A percentile compares a stretch with the other conserved stretches of the same genome.
These are phyloP conservation scores for Aspergillus bertholletiae DNA, from an alignment of 495 filamentous ascomycete species.

Conservation along the genomic window DNA sequence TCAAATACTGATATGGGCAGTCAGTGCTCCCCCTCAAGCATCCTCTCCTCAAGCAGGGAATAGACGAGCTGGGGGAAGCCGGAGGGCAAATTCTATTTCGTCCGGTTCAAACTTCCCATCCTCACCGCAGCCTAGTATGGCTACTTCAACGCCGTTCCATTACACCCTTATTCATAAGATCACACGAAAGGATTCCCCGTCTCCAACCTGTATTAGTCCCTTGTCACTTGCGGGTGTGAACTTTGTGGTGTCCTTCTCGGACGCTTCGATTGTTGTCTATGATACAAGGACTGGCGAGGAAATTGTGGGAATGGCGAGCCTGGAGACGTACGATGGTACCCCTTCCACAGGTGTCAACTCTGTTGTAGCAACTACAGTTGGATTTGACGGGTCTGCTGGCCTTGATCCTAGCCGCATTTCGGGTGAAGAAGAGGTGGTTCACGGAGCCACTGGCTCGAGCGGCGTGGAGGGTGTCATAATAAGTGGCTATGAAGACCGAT, in stretches of 20 bases:
- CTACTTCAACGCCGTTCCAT: conserved; percentile 62
- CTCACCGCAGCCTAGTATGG: conserved; percentile 83
- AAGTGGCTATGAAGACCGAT: conserved; percentile 91
- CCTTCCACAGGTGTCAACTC: conserved; percentile 80
- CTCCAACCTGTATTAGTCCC: conserved; percentile 88
- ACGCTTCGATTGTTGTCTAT: conserved; percentile 86
- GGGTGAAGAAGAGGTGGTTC: conserved; percentile 64
- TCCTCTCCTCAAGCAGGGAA: conserved; percentile 74
- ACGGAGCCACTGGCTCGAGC: conserved; percentile 80
- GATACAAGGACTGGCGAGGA: conserved; percentile 91
- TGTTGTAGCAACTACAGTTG: conserved; percentile 82
- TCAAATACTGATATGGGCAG: conserved; percentile 87
- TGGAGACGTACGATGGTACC: conserved; percentile 89
- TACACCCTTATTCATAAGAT: conserved; percentile 81
- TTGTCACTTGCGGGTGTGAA: conserved; percentile 81
- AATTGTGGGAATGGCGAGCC: conserved; percentile 83
- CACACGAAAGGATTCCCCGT: conserved; percentile 63
- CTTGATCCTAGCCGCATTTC: conserved; percentile 61
- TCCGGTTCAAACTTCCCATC: conserved; percentile 86
- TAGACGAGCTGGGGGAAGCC: conserved; percentile 65
- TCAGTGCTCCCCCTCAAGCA: conserved; percentile 84
- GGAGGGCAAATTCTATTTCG: conserved; percentile 85
- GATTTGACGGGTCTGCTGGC: conserved; percentile 65
- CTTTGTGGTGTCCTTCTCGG: conserved; percentile 89
- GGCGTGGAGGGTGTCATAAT: conserved; percentile 91